A percentile compares a stretch with the other conserved stretches of the same genome.
Evolutionary conservation across 306 rosid species (phyloP).

Genomic region (Quercus aquifolioides): DNA sequence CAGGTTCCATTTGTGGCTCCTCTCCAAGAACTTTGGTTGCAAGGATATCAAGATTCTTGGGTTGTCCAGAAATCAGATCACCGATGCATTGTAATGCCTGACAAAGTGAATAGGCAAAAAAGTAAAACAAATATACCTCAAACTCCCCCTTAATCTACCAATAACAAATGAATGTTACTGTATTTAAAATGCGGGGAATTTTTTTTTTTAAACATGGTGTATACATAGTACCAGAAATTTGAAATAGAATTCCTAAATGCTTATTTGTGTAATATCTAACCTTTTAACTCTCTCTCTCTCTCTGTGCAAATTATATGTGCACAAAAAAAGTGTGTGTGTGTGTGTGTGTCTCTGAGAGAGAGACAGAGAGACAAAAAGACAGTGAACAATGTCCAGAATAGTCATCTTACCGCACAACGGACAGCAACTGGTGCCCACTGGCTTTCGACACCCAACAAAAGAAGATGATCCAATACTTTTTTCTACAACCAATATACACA

Average conservation of each 20-base stretch:
- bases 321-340: not conserved
- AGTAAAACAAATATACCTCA: conserved; percentile 3
- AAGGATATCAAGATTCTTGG: conserved; percentile 68
- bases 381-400: not conserved
- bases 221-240: not conserved
- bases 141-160: not conserved
- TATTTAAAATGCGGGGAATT: not conserved
- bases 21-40: conserved; percentile 86
- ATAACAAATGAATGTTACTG: conserved; percentile 3
- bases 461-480: conserved; percentile 73
- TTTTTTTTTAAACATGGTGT: not conserved
- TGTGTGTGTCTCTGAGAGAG: not conserved
- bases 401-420: conserved; percentile 65
- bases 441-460: conserved; percentile 85
- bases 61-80: conserved; percentile 74
- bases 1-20: conserved; percentile 75
- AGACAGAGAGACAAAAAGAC: not conserved
- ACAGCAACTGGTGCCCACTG: conserved; percentile 91
- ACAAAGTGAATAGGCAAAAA: conserved; percentile 15
- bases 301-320: not conserved
- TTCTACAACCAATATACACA: conserved; percentile 53
- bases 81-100: conserved; percentile 85
- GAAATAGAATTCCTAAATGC: not conserved
- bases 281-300: not conserved
- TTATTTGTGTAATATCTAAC: not conserved